Evolutionary conservation across 148 eudicot species (phyloP).

Genomic region (Rhododendron ovatum): DNA sequence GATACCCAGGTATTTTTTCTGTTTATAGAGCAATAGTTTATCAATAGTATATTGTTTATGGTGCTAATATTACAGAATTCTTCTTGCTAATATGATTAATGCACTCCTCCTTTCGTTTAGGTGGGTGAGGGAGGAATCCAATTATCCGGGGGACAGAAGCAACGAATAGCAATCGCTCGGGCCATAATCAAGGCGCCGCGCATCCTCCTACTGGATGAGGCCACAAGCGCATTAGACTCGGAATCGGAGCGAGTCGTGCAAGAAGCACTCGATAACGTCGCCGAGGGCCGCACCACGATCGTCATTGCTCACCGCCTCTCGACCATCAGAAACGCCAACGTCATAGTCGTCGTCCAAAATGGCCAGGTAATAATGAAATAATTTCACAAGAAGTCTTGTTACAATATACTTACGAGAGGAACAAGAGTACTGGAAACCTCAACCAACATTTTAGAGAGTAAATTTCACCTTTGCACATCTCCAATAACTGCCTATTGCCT

Average conservation of each 20-base stretch:
- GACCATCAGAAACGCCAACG: neutral
- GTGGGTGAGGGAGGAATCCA: neutral
- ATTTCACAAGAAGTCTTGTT: neutral
- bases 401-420: neutral
- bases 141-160: neutral
- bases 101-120: neutral
- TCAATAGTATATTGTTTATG: neutral
- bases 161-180: neutral
- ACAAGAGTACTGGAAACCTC: neutral
- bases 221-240: neutral
- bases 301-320: neutral
- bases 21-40: no score
- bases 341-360: neutral
- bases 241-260: neutral
- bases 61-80: neutral
- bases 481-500: neutral
- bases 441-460: neutral
- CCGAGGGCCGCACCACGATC: neutral
- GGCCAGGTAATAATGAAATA: neutral
- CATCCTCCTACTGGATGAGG: neutral
- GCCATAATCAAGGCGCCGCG: neutral
- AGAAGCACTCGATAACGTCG: neutral
- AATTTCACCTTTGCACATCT: neutral
- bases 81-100: neutral
- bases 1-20: constrained; percentile 59